Evolutionary conservation across 1,284 basidiomycete genomes (phyloP).

Genomic region (Pterula multifida): DNA sequence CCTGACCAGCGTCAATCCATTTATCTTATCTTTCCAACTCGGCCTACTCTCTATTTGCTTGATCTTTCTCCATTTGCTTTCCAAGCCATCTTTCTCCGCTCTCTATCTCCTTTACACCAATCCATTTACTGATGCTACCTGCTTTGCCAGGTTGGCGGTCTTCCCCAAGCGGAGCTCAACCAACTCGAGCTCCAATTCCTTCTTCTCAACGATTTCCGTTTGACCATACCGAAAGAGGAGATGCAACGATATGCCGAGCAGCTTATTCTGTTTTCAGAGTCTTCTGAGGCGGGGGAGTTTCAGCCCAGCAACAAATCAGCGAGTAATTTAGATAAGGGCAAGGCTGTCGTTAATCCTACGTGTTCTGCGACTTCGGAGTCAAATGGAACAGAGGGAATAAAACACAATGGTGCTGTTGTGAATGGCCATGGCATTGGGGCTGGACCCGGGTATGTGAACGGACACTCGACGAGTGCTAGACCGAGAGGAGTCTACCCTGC

Average conservation of each 20-base stretch:
- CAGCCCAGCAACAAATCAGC: not conserved
- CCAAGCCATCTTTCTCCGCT: constrained; percentile 3
- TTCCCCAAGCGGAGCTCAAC: constrained; percentile 90
- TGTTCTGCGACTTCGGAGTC: not conserved
- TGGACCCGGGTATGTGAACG: not conserved
- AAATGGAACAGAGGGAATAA: not conserved
- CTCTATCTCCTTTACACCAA: not conserved
- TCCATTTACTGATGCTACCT: not conserved
- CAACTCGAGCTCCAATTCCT: constrained; percentile 96
- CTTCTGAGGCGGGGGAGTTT: constrained; percentile 8
- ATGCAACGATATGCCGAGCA: constrained; percentile 94
- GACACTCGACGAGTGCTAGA: not conserved
- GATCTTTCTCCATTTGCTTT: not conserved
- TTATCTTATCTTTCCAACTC: not conserved
- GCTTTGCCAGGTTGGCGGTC: constrained; percentile 69
- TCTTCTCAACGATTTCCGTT: constrained; percentile 88
- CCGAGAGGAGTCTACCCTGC: not conserved
- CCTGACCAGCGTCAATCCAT: too few species aligned
- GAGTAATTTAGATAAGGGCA: not conserved
- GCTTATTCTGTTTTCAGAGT: constrained; percentile 54
- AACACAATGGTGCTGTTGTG: not conserved
- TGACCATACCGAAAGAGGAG: constrained; percentile 82
- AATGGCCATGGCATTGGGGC: not conserved
- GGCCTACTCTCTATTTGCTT: constrained; percentile 2
- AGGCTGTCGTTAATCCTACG: not conserved